These are phyloP conservation scores for Pseudisothecium myosuroides DNA, from an alignment of 225 moss, liverwort and hornwort species.

Conservation along the genomic window DNA sequence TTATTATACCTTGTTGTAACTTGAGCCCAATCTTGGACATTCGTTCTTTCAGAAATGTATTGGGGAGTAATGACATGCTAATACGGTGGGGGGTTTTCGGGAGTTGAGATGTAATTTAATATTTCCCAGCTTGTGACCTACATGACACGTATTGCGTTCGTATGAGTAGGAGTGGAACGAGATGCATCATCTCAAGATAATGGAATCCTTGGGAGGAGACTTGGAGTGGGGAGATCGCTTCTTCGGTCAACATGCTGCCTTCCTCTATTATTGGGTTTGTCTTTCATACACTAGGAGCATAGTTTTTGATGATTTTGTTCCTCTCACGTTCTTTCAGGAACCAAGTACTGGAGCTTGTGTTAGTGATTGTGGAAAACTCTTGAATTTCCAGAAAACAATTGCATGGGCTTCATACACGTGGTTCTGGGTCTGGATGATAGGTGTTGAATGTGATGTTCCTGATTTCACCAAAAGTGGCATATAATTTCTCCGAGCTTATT, in stretches of 20 bases:
- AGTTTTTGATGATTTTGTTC: background rate
- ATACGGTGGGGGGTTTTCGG: background rate
- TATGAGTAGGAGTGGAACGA: slow-evolving; percentile 92
- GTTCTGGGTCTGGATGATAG: slow-evolving; percentile 26
- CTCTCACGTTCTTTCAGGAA: background rate
- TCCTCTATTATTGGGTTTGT: slow-evolving; percentile 91
- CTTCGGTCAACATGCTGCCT: slow-evolving; percentile 91
- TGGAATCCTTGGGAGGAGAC: slow-evolving; percentile 97
- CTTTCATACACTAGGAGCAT: background rate
- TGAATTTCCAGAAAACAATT: background rate
- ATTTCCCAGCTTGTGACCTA: background rate
- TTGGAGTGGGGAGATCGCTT: slow-evolving; percentile 98
- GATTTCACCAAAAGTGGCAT: slow-evolving; percentile 85
- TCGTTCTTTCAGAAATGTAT: background rate
- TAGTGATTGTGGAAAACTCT: background rate
- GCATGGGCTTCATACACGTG: background rate
- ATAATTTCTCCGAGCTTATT: slow-evolving; percentile 98
- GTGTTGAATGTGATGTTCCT: slow-evolving; percentile 70
- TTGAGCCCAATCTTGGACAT: background rate
- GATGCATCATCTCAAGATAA: slow-evolving; percentile 98
- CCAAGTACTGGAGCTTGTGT: background rate
- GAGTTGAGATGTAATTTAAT: background rate
- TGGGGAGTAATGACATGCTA: background rate
- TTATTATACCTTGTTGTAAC: background rate
- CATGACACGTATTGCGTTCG: background rate